Percentiles rank a stretch among this genome's conserved stretches.
These are phyloP conservation scores for Metrosideros polymorpha DNA, from an alignment of 441 rosid genomes.

Conservation along the genomic window DNA sequence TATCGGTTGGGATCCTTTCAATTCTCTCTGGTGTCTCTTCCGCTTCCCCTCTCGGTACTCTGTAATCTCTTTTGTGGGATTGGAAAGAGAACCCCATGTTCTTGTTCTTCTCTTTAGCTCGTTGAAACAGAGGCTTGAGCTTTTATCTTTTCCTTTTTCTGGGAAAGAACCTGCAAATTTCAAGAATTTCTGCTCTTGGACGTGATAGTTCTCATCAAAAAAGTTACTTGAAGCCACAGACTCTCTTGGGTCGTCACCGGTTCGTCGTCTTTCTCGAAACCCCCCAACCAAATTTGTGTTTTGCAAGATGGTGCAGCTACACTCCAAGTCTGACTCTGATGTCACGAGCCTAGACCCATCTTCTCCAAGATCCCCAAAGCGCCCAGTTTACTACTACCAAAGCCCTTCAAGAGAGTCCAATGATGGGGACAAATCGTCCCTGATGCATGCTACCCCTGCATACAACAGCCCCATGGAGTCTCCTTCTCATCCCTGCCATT, in stretches of 20 bases:
- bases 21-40: not conserved
- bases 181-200: not conserved
- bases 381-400: constrained; percentile 56
- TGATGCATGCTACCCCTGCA: constrained; percentile 26
- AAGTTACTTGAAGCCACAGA: not conserved
- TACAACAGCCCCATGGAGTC: constrained; percentile 27
- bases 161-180: not conserved
- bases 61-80: not conserved
- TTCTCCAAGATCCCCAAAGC: constrained; percentile 63
- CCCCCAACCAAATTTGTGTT: not conserved
- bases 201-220: not conserved
- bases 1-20: not conserved
- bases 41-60: not conserved
- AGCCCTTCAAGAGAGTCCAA: constrained; percentile 82
- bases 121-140: not conserved
- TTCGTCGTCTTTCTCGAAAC: not conserved
- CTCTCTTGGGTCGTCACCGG: not conserved
- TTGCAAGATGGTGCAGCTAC: constrained; percentile 28
- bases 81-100: not conserved
- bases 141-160: not conserved
- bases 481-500: constrained; percentile 43
- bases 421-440: constrained; percentile 51
- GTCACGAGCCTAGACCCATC: constrained; percentile 68
- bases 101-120: not conserved
- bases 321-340: constrained; percentile 64